A percentile compares a stretch with the other conserved stretches of the same genome.
phyloP scores from a whole-genome alignment of 768 basidiomycete species.

The Leccinum subgranulosum region DNA sequence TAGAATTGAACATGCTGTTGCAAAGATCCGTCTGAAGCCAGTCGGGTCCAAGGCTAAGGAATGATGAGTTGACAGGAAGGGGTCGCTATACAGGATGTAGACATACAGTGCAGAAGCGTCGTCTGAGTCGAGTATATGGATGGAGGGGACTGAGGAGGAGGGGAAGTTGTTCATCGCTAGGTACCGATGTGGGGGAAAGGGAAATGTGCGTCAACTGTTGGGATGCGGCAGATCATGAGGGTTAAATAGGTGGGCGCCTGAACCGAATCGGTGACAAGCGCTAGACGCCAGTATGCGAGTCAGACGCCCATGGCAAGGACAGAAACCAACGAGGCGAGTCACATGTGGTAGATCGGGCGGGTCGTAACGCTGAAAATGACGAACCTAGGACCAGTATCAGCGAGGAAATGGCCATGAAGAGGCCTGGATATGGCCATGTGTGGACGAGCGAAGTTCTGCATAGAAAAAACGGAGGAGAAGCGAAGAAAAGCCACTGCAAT shows the following conservation, averaged over 20 bases:
- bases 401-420: not conserved
- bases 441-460: not conserved
- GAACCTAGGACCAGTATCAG: not conserved
- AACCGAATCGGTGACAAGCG: conserved; percentile 4
- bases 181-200: not conserved
- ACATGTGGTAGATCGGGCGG: conserved; percentile 1
- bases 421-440: not conserved
- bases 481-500: no score
- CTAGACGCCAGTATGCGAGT: conserved; percentile 6
- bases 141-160: conserved; percentile 16
- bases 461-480: conserved; percentile 1
- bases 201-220: conserved; percentile 6
- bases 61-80: conserved; percentile 8
- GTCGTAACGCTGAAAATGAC: not conserved
- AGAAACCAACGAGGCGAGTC: conserved; percentile 1
- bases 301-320: conserved; percentile 7
- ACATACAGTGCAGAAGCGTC: conserved; percentile 13
- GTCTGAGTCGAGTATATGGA: conserved; percentile 14
- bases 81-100: not conserved
- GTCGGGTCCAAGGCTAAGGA: conserved; percentile 8
- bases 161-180: conserved; percentile 12
- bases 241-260: conserved; percentile 18
- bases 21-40: not conserved
- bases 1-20: not conserved
- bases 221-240: not conserved